These are phyloP conservation scores for Silybum marianum DNA, from an alignment of 129 eudicot species.

Conservation along the genomic window DNA sequence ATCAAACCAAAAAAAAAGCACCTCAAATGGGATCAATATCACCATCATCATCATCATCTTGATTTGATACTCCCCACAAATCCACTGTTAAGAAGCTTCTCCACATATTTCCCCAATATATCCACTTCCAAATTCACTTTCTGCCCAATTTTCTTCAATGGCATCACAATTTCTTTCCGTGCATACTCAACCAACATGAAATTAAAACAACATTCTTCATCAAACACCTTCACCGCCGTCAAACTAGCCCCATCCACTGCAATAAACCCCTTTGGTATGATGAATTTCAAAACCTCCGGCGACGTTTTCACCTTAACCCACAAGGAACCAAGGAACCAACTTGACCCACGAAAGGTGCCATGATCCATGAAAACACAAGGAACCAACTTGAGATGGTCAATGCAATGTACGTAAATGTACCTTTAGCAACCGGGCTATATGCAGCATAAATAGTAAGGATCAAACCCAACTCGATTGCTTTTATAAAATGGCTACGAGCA, in stretches of 20 bases:
- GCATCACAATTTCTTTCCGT: conserved; percentile 80
- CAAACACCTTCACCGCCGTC: conserved; percentile 91
- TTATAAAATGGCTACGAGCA: conserved; percentile 93
- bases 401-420: conserved; percentile 78
- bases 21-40: neutral
- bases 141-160: conserved; percentile 75
- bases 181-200: conserved; percentile 90
- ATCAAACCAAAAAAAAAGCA: neutral
- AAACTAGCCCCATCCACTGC: conserved; percentile 94
- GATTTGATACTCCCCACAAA: conserved; percentile 54
- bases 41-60: conserved; percentile 18
- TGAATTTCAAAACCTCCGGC: conserved; percentile 71
- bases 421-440: conserved; percentile 80
- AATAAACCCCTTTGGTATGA: conserved; percentile 87
- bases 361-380: conserved; percentile 82
- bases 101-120: conserved; percentile 87
- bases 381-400: conserved; percentile 91
- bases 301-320: conserved; percentile 82
- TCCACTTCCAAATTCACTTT: conserved; percentile 97
- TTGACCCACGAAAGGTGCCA: conserved; percentile 91
- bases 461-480: conserved; percentile 88
- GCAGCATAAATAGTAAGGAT: conserved; percentile 81
- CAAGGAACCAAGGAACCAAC: too few relatives aligned
- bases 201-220: conserved; percentile 70
- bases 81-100: conserved; percentile 74